Conservation (phyloP, 139 green algal species). For the Dunaliella primolecta region DNA sequence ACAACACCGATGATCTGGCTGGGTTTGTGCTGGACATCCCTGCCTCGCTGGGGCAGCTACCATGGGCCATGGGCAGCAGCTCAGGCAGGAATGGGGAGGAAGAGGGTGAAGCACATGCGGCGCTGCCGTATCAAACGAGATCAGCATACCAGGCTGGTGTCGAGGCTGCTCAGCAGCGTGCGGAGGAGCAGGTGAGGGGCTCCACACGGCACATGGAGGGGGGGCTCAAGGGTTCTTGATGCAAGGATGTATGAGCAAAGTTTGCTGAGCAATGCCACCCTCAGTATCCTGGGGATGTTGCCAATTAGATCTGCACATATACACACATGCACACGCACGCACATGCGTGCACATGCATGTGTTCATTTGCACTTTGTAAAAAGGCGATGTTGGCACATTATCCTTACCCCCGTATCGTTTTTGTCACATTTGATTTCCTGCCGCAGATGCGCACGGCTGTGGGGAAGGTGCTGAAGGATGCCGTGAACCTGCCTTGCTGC, state of each 20-base stretch:
- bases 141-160: conserved; percentile 16
- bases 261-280: no score
- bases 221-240: no score
- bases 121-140: conserved; percentile 6
- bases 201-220: no score
- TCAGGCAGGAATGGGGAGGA: background rate
- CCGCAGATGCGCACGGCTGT: conserved; percentile 16
- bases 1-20: background rate
- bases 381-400: no score
- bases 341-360: no score
- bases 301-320: no score
- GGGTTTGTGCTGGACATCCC: background rate
- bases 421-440: no score
- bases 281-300: no score
- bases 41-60: background rate
- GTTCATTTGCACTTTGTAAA: no score
- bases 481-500: conserved; percentile 10
- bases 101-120: background rate
- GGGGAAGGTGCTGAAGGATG: conserved; percentile 32
- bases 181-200: background rate
- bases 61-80: background rate
- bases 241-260: no score
- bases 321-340: no score
- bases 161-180: background rate
- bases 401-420: no score